Base-by-base conservation (phyloP, 1,284 basidiomycete genomes). In the Tilletiaria anomala region DNA sequence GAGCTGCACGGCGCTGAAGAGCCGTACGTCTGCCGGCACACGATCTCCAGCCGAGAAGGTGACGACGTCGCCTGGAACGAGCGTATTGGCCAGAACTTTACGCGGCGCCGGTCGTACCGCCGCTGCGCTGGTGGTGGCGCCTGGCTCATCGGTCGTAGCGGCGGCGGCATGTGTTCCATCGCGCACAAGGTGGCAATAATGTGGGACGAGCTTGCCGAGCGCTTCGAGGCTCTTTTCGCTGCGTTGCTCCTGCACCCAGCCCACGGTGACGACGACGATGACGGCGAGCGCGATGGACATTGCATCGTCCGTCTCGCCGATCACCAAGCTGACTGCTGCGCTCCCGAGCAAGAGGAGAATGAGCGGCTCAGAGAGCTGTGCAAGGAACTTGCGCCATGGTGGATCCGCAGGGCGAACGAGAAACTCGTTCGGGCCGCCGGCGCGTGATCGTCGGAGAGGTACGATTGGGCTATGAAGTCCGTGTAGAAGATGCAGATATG, bases 161-260 rank as follows among this genome's bases (percentile, higher is more conserved):
- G 35, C 35, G 15, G 24, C 8, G 26, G 22, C 22, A 5, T 32
- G 82, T 78, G 56, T 29, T 50, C 55, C 74, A 21, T 61, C 82
- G 76, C 88, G 80, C 37, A 85, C 73, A 42, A 94, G 77, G 64
- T 93, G 84, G 64, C 86, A 93, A 67, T 89, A 86, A 63, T 94
- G 89, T 0, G 89, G 89, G 10, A 93, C 88, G 31, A 93, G 81
- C 69, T 91, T 93, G 72, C 88, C 93, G 21, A 96, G 73, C 0
- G 91, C 87, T 68, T 93, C 86, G 19, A 96, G 73, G 42, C 82
- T 86, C 70, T 94, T 82, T 69, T 96, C 91, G 0, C 88, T 94
- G 32, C 89, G 75, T 51, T 83, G 79, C 70, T 96, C 89, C 68
- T 96, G 89, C 26, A 94, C 79, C 60, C 94, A 94, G 1, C 86